Base-by-base conservation (phyloP, 1,284 basidiomycete species). In the Abortiporus biennis region DNA sequence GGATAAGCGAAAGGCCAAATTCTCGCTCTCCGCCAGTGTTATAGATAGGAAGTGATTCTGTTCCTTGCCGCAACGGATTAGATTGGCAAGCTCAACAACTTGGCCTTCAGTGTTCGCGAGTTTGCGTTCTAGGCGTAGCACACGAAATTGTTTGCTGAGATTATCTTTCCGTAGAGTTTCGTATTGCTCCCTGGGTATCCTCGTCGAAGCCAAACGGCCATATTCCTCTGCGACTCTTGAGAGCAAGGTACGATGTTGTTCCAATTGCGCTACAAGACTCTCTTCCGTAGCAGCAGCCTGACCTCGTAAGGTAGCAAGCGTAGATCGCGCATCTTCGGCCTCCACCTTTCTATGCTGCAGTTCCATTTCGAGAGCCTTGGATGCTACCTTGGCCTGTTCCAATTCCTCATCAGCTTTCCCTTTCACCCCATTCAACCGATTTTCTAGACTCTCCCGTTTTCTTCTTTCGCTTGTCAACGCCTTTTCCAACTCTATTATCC, bases 101-200 rank as follows among this genome's bases (percentile, higher is more conserved):
- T 87, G 82, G 12, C 62, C 74, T 43, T 85, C 80, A 6, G 80
- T 67, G 52, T 83, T 83, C 24, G 73, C 76, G 4, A 84, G 63
- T 54, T 80, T 84, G 47, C 84, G 73, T 53, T 83, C 75, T 13
- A 85, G 62, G 24, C 79, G 74, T 24, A 68, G 57, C 15, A 66
- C 62, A 9, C 67, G 71, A 19, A 77, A 53, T 43, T 70, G 69
- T 17, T 74, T 53, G 0, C 57, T 52, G 4, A 56, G 40, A 35
- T 69, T 56, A 24, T 76, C 67, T 25, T 66, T 61, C 55, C 71
- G 68, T 27, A 78, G 60, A n/a, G 50, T 49, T 9, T 62, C 59
- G 52, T 80, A 66, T 0, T 47, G 50, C 13, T 63, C 50, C 35
- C 57, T 52, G 1, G 73, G 52, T 9, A 81, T 66, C 1, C 76